phyloP scores from a whole-genome alignment of 768 basidiomycete species.

The Mrakia blollopis region DNA sequence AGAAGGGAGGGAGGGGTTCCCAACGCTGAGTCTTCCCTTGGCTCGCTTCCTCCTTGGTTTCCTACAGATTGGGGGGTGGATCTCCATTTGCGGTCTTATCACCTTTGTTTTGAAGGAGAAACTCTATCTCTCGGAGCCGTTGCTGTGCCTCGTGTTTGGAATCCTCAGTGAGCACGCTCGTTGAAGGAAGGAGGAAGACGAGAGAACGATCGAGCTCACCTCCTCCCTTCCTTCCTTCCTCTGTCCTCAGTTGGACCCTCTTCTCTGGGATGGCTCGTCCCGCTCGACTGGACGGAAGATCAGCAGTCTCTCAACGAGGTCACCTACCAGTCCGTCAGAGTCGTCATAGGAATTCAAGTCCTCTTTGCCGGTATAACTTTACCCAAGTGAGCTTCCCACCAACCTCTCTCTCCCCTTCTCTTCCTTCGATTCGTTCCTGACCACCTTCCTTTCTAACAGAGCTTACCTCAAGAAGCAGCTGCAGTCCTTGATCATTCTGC shows the following conservation, averaged over 20 bases:
- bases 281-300: slow-evolving; percentile 42
- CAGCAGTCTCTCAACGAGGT: slow-evolving; percentile 30
- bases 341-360: slow-evolving; percentile 48
- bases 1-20: no score
- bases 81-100: slow-evolving; percentile 41
- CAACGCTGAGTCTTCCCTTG: not conserved
- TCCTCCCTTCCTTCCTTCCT: not conserved
- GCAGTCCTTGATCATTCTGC: slow-evolving; percentile 42
- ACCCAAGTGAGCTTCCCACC: slow-evolving; percentile 38
- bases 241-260: slow-evolving; percentile 40
- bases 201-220: not conserved
- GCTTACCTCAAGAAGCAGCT: slow-evolving; percentile 45
- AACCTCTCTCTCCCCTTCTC: not conserved
- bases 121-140: slow-evolving; percentile 38
- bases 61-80: slow-evolving; percentile 31
- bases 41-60: not conserved
- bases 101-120: slow-evolving; percentile 45
- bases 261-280: slow-evolving; percentile 43
- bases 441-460: not conserved
- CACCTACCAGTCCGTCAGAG: slow-evolving; percentile 41
- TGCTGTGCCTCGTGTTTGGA: slow-evolving; percentile 38
- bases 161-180: slow-evolving; percentile 33
- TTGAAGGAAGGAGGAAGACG: no score
- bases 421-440: not conserved
- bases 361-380: slow-evolving; percentile 42